Base-by-base conservation (phyloP, 2,329 filamentous ascomycete species). In the Epichloe glyceriae region DNA sequence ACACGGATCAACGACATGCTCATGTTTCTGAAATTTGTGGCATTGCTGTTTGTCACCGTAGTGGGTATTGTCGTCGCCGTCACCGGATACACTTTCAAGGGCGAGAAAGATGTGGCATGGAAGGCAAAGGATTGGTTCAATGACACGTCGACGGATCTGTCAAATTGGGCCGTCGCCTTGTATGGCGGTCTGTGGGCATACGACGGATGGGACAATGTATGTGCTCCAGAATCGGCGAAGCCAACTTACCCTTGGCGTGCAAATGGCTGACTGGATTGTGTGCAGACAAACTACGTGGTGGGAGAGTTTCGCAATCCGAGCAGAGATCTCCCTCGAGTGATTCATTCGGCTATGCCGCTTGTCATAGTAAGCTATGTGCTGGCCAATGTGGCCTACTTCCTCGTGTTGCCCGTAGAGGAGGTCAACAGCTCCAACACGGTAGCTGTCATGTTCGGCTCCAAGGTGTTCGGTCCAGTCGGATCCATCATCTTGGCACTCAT, bases 171-270 rank as follows among this genome's bases (percentile, higher is more conserved):
- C 3, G 85, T 98, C 45, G 93, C 93, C 0, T 70, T 98, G 45
- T 98, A 98, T 65, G 91, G 89, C 15, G 93, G 93, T 8, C 75
- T 98, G 5, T 98, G 93, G 93, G 93, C 93, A 1, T 98, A 93
- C 68, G 93, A 98, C 64, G 93, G 93, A 33, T 98, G 93, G 93
- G 93, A 98, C 64, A 98, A 98, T 66, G 88, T 93, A 70, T 71
- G 85, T 74, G 42, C 26, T 17, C 3, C 34, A 11, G 34, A 5
- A 39, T 4, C 38, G 17, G 38, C 38, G 15, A 39, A 17, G 15
- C 17, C 38, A 10, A 17, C n/a, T 17, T 47, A 2, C 30, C 39
- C 17, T 33, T 6, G 10, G 20, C 26, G 7, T 20, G 12, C 17
- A 17, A 8, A 11, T 40, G 14, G 40, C 41, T 46, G 20, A 46